Evolutionary conservation across 2,329 filamentous ascomycete genomes (phyloP).

Genomic region (Fusarium lyarnte): DNA sequence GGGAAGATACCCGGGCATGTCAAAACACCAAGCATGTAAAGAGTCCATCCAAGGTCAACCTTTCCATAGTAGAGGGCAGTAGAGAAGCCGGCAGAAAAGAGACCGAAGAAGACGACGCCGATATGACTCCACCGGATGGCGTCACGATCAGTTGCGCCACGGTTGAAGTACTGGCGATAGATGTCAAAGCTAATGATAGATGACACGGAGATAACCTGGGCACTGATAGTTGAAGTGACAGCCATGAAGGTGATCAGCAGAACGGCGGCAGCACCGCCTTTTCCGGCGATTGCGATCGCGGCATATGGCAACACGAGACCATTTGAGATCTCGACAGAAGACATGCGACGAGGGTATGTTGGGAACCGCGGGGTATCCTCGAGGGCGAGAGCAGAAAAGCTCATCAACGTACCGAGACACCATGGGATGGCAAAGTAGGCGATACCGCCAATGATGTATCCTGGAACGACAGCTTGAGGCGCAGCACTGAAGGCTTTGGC

Average conservation of each 20-base stretch:
- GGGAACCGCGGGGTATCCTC: conserved; percentile 61
- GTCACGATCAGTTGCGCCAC: conserved; percentile 55
- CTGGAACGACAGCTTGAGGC: conserved; percentile 58
- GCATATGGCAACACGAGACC: conserved; percentile 77
- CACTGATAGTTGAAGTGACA: conserved; percentile 68
- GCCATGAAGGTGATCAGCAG: conserved; percentile 80
- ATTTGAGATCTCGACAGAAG: conserved; percentile 68
- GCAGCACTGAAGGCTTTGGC: conserved; percentile 62
- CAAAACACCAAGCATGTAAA: conserved; percentile 64
- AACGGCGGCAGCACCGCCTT: conserved; percentile 74
- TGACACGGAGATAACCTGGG: conserved; percentile 63
- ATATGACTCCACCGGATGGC: conserved; percentile 63
- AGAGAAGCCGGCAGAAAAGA: conserved; percentile 61
- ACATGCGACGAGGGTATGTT: conserved; percentile 66
- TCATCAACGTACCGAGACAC: conserved; percentile 62
- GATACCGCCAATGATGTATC: conserved; percentile 63
- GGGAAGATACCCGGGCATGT: conserved; percentile 65
- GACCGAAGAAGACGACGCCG: conserved; percentile 61
- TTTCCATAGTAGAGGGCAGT: conserved; percentile 64
- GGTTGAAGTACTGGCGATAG: conserved; percentile 61
- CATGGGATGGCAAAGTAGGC: conserved; percentile 65
- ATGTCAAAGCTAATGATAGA: conserved; percentile 65
- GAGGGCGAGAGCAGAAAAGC: conserved; percentile 57
- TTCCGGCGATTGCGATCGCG: conserved; percentile 74
- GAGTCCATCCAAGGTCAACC: conserved; percentile 62